Base-by-base conservation (phyloP, 352 stramenopile genomes). In the Discostella stelligera region DNA sequence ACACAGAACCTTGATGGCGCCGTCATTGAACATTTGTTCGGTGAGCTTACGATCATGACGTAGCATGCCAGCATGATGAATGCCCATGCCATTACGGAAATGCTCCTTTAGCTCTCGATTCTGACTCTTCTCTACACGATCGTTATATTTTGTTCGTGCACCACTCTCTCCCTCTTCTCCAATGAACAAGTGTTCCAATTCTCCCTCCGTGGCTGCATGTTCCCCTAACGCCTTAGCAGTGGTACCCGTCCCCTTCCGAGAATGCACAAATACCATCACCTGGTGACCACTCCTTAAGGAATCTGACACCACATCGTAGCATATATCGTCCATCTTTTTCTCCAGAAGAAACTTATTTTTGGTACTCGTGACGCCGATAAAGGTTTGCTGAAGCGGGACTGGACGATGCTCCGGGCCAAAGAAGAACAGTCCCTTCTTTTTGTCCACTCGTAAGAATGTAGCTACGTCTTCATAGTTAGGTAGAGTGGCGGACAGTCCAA, bases 251-350 rank as follows among this genome's bases (percentile, higher is more conserved):
- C 98, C 97, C 77, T 99, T 99, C 37, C 98, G 94, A 14, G 95
- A 98, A 84, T 99, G 97, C 7, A 99, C 97, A 89, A 99, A 99
- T 8, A 99, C 96, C 98, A 99, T 99, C 2, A 98, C 93, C 84
- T 97, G 95, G 76, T 98, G 89, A 3, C 91, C 94, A 49, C 87
- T 73, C 62, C 84, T 71, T 46, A 96, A 78, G 10, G 90, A 87
- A 60, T 95, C 90, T 8, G 89, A 68, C 21, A 93, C 85, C 13
- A 89, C 79, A 39, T 96, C 90, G 75, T 95, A 97, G 20, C 90
- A 94, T 50, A 95, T 70, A 14, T 95, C 82, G 79, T 96, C 95
- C 89, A 96, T 94, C 66, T 93, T 93, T 25, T 93, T 85, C 53
- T 93, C 87, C 20, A 76, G 79, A 4, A 81, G 64, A 21, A 85